These are phyloP conservation scores for Amanita thiersii DNA, from an alignment of 768 basidiomycete species.

Conservation along the genomic window DNA sequence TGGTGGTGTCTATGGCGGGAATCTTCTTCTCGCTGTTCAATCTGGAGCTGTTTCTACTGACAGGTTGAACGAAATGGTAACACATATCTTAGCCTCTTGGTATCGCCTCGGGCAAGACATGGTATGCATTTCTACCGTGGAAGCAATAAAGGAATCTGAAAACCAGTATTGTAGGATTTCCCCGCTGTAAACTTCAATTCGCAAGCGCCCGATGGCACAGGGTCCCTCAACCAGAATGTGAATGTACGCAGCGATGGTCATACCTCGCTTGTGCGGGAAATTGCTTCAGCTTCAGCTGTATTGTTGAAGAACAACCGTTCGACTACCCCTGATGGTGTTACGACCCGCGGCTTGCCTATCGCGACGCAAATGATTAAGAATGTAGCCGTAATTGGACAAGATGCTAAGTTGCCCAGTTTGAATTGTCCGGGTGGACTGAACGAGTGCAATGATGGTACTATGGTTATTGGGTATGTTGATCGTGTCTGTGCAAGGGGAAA, in stretches of 20 bases:
- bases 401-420: constrained; percentile 42
- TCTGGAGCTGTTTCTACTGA: constrained; percentile 23
- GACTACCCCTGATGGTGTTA: constrained; percentile 22
- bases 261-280: constrained; percentile 47
- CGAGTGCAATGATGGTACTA: constrained; percentile 48
- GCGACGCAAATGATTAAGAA: constrained; percentile 42
- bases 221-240: constrained; percentile 32
- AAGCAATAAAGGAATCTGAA: neutral
- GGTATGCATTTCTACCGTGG: constrained; percentile 15
- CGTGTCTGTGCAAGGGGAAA: constrained; percentile 11
- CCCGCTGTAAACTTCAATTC: constrained; percentile 39
- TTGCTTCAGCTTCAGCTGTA: constrained; percentile 60
- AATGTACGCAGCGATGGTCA: constrained; percentile 35
- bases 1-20: constrained; percentile 21
- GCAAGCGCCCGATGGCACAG: constrained; percentile 37
- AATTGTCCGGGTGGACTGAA: constrained; percentile 36
- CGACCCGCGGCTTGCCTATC: constrained; percentile 33
- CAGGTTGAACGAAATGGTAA: constrained; percentile 38
- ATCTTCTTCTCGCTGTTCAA: constrained; percentile 26
- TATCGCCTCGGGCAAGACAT: constrained; percentile 41
- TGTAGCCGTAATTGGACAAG: constrained; percentile 53
- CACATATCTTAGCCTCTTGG: constrained; percentile 35
- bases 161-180: constrained; percentile 23
- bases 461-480: constrained; percentile 45
- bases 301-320: constrained; percentile 57